A percentile compares a stretch with the other conserved stretches of the same genome.
phyloP scores from a whole-genome alignment of 2,329 filamentous ascomycete species.

The Clathrospora elynae region DNA sequence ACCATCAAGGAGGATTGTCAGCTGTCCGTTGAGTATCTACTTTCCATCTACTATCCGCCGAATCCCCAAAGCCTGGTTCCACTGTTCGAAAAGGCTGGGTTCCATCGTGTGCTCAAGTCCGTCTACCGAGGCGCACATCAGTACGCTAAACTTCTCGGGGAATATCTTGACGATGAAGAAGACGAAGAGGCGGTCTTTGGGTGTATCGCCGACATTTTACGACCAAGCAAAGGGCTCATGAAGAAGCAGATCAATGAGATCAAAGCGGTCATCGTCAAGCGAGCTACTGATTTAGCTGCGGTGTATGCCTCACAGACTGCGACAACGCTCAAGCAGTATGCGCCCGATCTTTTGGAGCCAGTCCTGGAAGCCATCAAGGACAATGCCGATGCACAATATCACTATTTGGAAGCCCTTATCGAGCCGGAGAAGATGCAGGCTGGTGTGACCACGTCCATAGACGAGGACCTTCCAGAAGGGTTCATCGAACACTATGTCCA shows the following conservation, averaged over 20 bases:
- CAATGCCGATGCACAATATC: constrained; percentile 69
- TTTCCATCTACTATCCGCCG: constrained; percentile 91
- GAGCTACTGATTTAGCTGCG: constrained; percentile 68
- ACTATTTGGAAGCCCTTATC: constrained; percentile 77
- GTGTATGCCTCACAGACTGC: constrained; percentile 71
- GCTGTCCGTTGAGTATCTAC: constrained; percentile 91
- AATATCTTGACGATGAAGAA: constrained; percentile 83
- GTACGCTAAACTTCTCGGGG: constrained; percentile 76
- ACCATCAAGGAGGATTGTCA: constrained; percentile 92
- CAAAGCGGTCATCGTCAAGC: constrained; percentile 66
- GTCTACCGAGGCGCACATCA: constrained; percentile 81
- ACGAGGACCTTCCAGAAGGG: constrained; percentile 52
- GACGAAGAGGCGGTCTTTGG: constrained; percentile 77
- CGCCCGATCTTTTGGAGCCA: constrained; percentile 67
- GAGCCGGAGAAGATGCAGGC: constrained; percentile 59
- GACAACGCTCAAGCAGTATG: constrained; percentile 64
- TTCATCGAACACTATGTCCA: constrained; percentile 85
- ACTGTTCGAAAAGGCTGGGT: constrained; percentile 76
- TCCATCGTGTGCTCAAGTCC: constrained; percentile 89
- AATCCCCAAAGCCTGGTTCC: constrained; percentile 78
- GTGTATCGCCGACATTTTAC: constrained; percentile 76
- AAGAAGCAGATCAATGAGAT: constrained; percentile 76
- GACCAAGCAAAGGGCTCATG: constrained; percentile 64
- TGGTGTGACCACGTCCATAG: constrained; percentile 10
- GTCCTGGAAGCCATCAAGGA: constrained; percentile 67